Evolutionary conservation across 176 grass and related monocot species (phyloP).

Genomic region (Bothriochloa decipiens): DNA sequence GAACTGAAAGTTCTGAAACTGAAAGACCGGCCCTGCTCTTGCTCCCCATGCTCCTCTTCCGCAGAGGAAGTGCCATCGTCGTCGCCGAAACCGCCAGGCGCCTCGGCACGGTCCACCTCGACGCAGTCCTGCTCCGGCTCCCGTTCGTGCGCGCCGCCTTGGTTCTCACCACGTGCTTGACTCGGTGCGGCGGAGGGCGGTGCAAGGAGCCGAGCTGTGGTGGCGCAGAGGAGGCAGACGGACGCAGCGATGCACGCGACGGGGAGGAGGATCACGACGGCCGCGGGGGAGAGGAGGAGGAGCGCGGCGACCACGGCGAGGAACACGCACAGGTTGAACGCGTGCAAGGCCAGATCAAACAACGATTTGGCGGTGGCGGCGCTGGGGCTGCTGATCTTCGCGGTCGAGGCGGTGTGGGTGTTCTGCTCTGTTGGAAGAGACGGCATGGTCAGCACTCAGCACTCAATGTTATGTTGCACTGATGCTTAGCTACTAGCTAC

Average conservation of each 20-base stretch:
- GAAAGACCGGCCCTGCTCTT: background rate
- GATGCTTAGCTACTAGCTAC: background rate
- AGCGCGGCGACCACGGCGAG: background rate
- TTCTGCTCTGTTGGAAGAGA: background rate
- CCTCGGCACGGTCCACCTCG: background rate
- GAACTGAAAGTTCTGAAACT: background rate
- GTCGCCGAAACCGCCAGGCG: background rate
- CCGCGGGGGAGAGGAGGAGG: background rate
- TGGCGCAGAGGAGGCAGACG: constrained; percentile 12
- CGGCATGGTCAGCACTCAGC: background rate
- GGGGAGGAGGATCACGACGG: no score
- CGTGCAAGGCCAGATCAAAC: constrained; percentile 8
- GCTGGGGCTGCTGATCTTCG: background rate
- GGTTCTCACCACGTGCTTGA: background rate
- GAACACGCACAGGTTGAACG: background rate
- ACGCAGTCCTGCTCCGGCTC: constrained; percentile 1
- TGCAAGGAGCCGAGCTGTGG: background rate
- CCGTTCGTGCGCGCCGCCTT: background rate
- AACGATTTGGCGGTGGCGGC: background rate
- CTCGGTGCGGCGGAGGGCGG: background rate
- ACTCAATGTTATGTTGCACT: background rate
- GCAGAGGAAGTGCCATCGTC: constrained; percentile 16
- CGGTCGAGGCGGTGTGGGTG: background rate
- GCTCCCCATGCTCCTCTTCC: constrained; percentile 34
- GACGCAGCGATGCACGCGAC: constrained; percentile 17